Percentiles rank a stretch among this genome's conserved stretches.
These are phyloP conservation scores for Pleodorina starrii DNA, from an alignment of 139 green algal species.

Conservation along the genomic window DNA sequence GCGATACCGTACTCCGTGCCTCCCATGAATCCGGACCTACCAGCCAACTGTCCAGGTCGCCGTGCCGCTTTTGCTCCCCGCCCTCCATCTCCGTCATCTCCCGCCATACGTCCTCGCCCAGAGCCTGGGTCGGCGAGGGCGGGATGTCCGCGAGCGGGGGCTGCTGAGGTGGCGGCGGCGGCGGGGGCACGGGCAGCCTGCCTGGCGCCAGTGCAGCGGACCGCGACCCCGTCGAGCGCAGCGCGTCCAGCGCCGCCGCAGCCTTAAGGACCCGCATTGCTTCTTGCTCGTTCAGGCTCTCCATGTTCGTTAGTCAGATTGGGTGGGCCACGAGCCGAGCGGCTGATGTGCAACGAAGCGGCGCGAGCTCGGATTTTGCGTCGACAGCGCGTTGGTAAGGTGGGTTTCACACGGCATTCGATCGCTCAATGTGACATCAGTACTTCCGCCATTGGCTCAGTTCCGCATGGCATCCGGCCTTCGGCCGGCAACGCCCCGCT, in stretches of 20 bases:
- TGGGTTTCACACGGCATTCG: no score
- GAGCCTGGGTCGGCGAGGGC: not conserved
- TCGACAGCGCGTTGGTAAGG: no score
- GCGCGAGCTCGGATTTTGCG: not conserved
- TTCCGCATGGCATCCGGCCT: no score
- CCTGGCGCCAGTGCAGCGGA: not conserved
- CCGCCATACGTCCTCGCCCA: not conserved
- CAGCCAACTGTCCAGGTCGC: conserved; percentile 47
- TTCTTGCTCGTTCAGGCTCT: conserved; percentile 14
- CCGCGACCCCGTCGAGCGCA: not conserved
- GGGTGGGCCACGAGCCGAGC: not conserved
- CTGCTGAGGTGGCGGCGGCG: not conserved
- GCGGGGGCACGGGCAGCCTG: not conserved
- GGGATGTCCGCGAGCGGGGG: not conserved
- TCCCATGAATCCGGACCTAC: no score
- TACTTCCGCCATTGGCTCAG: no score
- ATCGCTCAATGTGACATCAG: no score
- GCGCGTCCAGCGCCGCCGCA: not conserved
- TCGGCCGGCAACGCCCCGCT: no score
- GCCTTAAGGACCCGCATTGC: conserved; percentile 30
- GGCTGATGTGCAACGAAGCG: not conserved
- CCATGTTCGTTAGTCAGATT: not conserved
- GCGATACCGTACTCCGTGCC: no score
- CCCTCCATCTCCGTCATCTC: conserved; percentile 1
- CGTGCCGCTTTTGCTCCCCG: not conserved